These are phyloP conservation scores for Astrocystis sublimbata DNA, from an alignment of 495 filamentous ascomycete genomes.

Conservation along the genomic window DNA sequence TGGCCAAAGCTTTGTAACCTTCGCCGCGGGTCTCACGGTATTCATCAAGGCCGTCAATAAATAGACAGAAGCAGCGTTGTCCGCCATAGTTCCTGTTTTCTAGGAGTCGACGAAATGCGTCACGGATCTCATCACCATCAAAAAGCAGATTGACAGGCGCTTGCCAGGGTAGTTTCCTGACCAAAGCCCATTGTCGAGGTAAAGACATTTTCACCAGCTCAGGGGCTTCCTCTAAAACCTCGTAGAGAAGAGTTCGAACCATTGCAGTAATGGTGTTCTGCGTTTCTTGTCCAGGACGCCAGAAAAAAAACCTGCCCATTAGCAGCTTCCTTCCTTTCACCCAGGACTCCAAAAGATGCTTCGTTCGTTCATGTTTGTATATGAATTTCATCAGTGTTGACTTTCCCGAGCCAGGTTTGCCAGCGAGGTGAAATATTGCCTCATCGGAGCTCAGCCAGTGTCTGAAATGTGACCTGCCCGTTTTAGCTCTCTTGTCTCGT, in stretches of 20 bases:
- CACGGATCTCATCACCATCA: neutral
- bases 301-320: slow-evolving; percentile 5
- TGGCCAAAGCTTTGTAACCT: neutral
- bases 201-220: neutral
- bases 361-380: neutral
- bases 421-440: slow-evolving; percentile 1
- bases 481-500: neutral
- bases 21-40: neutral
- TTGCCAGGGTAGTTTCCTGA: neutral
- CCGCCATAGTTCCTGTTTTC: neutral
- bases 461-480: neutral
- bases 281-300: neutral
- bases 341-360: neutral
- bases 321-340: neutral
- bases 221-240: neutral
- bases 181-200: neutral
- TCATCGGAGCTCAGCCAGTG: neutral
- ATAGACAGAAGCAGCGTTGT: neutral
- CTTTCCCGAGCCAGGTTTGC: neutral
- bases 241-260: slow-evolving; percentile 2
- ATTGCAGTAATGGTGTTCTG: neutral
- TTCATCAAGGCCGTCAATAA: slow-evolving; percentile 4
- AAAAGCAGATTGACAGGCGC: neutral
- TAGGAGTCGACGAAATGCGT: neutral
- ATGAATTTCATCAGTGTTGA: neutral